Evolutionary conservation across 768 basidiomycete species (phyloP), one percentile per base, ranked within the genome.

Genomic region (Tulasnella sp.): DNA sequence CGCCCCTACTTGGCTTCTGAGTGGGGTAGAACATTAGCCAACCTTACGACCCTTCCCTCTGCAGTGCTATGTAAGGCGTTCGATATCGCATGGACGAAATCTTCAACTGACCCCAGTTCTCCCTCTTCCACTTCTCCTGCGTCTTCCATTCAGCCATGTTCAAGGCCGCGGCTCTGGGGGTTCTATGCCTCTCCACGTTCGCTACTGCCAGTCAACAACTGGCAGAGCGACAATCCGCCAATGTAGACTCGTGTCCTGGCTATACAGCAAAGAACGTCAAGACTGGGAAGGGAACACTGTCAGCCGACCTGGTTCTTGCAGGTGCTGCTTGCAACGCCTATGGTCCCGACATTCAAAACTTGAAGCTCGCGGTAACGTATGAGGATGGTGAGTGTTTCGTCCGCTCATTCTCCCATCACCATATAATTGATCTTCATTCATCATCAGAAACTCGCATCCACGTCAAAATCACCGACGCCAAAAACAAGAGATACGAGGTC

Each of bases 381-480:
- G 79, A 80, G 67, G 76, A 37, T 15, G 69, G 79, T 80, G 29
- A 29, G 79, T 18, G 5, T 26, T 44, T 26, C 29, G 71, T 26
- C 23, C 44, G 44, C 15, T 40, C 29, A 40, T 42, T 13, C n/a
- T 72, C 35, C 15, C 32, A 40, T n/a, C 35, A 10, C 44, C 71
- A n/a, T 42, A 2, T 29, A 42, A 16, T 42, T 39, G 57, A 57
- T 29, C 16, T 29, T 37, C 37, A 32, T 26, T 20, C 55, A 15
- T 37, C 15, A 32, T 39, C 46, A 80, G 79, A 70, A 15, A 69
- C 73, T 48, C 79, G 84, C 18, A 83, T 85, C 20, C 83, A 84
- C 73, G 83, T 85, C 18, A 83, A 85, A 79, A 82, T 85, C 77
- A 83, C 81, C 79, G 84, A 85, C 77, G 78, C 81, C n/a, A 82